Base-by-base conservation (phyloP, 257 asterid genomes). In the Lycium barbarum region DNA sequence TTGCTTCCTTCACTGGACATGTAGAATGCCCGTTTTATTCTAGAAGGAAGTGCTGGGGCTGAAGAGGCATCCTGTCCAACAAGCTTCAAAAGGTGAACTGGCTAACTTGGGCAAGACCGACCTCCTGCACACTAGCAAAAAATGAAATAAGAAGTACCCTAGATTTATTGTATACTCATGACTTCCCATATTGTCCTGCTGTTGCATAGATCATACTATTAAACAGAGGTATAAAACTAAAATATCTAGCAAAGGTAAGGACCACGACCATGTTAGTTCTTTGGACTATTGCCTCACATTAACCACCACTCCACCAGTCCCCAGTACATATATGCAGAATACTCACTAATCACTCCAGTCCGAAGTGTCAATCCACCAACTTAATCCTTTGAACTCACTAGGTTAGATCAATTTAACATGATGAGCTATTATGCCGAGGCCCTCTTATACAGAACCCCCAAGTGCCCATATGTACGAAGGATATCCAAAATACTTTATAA, bases 1-100 rank as follows among this genome's bases (percentile, higher is more conserved):
- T 96, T 93, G 92, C 91, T 90, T 80, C 99, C 98, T 92, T 96
- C 99, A 81, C 98, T 96, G 80, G 99, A 96, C 97, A 96, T 94
- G 92, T 96, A 96, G 89, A 96, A 96, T 40, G 94, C 93, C 83
- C 97, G 91, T 88, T 94, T 96, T 90, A 96, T 90, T 90, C 92
- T 92, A 87, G 99, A 93, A 83, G 91, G 92, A 83, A 96, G 98
- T 45, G 91, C 89, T 61, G 91, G 97, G 85, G 84, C 87, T n/a
- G 90, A 92, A 72, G 94, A 91, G 91, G 89, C 89, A 83, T 89
- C 91, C 99, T 96, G 91, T 81, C 70, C 57, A 66, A 63, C 55
- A 84, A 79, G 86, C 84, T 85, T 83, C 83, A 43, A 83, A 51
- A 63, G 67, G 83, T 86, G 86, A 90, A 83, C 84, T 84, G 26